These are phyloP conservation scores for Ambrosiella xylebori DNA, from an alignment of 2,329 filamentous ascomycete species.

Conservation along the genomic window DNA sequence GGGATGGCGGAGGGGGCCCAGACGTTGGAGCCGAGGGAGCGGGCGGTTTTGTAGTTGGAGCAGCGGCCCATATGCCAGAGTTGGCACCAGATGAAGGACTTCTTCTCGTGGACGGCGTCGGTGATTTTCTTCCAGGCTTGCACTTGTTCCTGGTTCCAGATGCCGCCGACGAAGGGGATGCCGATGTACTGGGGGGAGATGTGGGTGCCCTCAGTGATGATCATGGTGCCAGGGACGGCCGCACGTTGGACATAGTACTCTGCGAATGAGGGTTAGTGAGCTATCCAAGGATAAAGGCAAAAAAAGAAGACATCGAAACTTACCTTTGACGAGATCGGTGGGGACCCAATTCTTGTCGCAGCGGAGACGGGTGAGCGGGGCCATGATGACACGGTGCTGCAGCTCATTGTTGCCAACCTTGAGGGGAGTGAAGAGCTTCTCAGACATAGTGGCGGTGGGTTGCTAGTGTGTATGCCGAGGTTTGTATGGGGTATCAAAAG, in stretches of 20 bases:
- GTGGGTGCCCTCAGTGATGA: constrained; percentile 31
- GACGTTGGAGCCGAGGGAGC: constrained; percentile 2
- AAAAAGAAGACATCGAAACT: not conserved
- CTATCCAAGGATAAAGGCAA: not conserved
- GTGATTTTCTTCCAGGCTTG: constrained; percentile 43
- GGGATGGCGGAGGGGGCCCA: constrained; percentile 16
- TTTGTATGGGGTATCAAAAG: not conserved
- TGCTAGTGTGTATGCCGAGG: not conserved
- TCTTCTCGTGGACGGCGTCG: constrained; percentile 44
- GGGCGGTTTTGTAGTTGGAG: constrained; percentile 27
- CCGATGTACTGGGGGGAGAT: constrained; percentile 21
- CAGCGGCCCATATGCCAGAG: constrained; percentile 47
- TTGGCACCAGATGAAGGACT: constrained; percentile 44
- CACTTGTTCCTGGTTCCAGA: constrained; percentile 39
- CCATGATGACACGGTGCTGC: constrained; percentile 33
- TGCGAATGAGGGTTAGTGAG: constrained; percentile 12
- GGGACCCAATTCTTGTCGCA: constrained; percentile 23
- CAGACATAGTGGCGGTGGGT: constrained; percentile 1
- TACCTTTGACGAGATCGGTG: constrained; percentile 21
- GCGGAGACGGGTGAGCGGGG: constrained; percentile 39
- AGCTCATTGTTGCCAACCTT: constrained; percentile 24
- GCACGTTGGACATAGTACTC: constrained; percentile 31
- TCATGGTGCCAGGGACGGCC: constrained; percentile 24
- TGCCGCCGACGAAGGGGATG: constrained; percentile 33
- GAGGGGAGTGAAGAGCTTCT: constrained; percentile 27